Evolutionary conservation across 495 filamentous ascomycete species (phyloP).

Genomic region (Lophiostoma macrostomum): DNA sequence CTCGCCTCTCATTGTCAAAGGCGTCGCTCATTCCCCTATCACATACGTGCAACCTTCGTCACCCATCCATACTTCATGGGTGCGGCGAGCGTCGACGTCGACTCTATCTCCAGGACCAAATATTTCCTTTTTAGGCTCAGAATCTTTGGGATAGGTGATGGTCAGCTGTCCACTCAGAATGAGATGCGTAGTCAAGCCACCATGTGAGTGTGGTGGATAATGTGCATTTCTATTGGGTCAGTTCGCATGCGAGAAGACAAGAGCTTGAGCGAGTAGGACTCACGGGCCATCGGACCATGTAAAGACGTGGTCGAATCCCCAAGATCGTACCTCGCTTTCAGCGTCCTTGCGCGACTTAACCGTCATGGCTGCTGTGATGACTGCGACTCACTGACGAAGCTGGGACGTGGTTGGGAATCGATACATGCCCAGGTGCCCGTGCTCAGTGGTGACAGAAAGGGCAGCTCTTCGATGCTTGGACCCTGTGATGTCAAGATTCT

Average conservation of each 20-base stretch:
- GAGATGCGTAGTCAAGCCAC: conserved; percentile 69
- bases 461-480: not conserved
- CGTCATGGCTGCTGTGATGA: conserved; percentile 14
- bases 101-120: conserved; percentile 65
- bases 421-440: too few relatives aligned
- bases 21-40: conserved; percentile 70
- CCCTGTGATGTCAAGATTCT: conserved; percentile 23
- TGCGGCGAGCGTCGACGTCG: conserved; percentile 68
- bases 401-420: too few relatives aligned
- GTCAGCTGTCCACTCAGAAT: conserved; percentile 69
- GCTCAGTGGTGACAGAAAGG: too few relatives aligned
- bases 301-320: conserved; percentile 75
- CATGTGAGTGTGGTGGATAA: conserved; percentile 73
- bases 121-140: conserved; percentile 58
- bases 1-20: too few relatives aligned
- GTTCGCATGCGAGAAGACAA: conserved; percentile 10
- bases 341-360: conserved; percentile 43
- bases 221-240: conserved; percentile 57
- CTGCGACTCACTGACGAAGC: not conserved
- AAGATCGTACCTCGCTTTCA: conserved; percentile 66
- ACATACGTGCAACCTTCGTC: conserved; percentile 76
- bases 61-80: conserved; percentile 86
- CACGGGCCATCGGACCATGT: conserved; percentile 79
- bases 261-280: conserved; percentile 24
- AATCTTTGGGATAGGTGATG: conserved; percentile 69